Conservation (phyloP, 257 asterid genomes). For the Fraxinus pennsylvanica region DNA sequence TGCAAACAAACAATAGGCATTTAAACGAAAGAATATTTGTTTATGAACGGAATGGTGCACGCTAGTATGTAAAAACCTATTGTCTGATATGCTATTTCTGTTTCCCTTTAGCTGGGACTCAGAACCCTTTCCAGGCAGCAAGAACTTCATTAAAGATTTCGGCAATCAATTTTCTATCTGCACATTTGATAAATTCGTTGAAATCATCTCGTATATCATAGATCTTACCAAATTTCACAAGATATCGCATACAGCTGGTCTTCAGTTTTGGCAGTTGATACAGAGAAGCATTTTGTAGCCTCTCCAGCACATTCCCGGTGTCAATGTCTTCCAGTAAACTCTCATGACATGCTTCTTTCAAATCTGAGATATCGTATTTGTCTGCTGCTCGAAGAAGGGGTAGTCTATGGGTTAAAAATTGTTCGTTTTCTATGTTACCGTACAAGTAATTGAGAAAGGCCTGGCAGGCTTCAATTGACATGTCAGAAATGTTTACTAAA, state of each 20-base stretch:
- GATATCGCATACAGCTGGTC: constrained; percentile 67
- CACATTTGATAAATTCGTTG: constrained; percentile 58
- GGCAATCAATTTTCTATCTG: constrained; percentile 67
- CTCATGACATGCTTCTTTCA: constrained; percentile 84
- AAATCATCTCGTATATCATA: constrained; percentile 72
- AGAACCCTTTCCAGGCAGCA: constrained; percentile 87
- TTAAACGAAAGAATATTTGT: constrained; percentile 21
- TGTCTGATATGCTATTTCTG: background rate
- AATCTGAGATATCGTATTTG: constrained; percentile 68
- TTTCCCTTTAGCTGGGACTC: constrained; percentile 5
- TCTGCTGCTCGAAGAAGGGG: constrained; percentile 87
- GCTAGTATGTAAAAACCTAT: background rate
- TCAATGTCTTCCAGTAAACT: constrained; percentile 80
- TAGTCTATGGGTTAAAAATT: constrained; percentile 62
- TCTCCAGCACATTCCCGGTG: constrained; percentile 65
- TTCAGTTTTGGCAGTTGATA: constrained; percentile 71
- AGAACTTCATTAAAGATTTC: constrained; percentile 78
- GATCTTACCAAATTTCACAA: constrained; percentile 86
- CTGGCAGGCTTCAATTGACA: constrained; percentile 79
- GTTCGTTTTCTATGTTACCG: constrained; percentile 59
- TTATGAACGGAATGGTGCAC: constrained; percentile 19
- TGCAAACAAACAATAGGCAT: constrained; percentile 17
- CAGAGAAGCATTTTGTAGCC: constrained; percentile 84
- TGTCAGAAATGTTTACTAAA: constrained; percentile 67
- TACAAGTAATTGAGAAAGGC: constrained; percentile 75